Conservation (phyloP, 768 basidiomycete species). For the Termitomyces sp. region DNA sequence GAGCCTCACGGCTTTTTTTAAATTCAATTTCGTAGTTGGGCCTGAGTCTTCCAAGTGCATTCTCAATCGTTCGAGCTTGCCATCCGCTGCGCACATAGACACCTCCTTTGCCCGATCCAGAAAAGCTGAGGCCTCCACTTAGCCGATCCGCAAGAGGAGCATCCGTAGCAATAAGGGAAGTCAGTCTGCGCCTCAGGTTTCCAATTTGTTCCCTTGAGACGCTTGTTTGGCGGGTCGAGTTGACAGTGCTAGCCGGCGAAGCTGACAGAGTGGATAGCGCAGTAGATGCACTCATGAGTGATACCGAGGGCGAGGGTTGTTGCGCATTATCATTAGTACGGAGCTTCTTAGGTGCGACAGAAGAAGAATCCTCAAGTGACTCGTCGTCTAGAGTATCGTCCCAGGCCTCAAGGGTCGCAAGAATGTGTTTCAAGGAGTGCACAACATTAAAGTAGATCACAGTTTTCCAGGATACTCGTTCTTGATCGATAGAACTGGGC, state of each 20-base stretch:
- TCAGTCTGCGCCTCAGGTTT: constrained; percentile 52
- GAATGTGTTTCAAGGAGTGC: constrained; percentile 63
- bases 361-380: constrained; percentile 24
- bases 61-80: constrained; percentile 66
- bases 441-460: constrained; percentile 77
- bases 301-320: constrained; percentile 34
- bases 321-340: constrained; percentile 29
- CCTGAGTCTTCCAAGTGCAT: constrained; percentile 37
- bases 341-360: constrained; percentile 18
- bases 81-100: constrained; percentile 78
- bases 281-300: constrained; percentile 23
- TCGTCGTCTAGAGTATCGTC: constrained; percentile 56
- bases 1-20: constrained; percentile 25
- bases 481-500: constrained; percentile 61
- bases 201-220: constrained; percentile 37
- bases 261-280: constrained; percentile 13
- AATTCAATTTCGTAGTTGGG: constrained; percentile 23
- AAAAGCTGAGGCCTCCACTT: constrained; percentile 67
- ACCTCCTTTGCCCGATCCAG: constrained; percentile 70
- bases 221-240: constrained; percentile 20
- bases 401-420: constrained; percentile 55
- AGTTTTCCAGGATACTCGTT: constrained; percentile 67
- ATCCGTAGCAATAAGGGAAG: constrained; percentile 58
- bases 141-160: constrained; percentile 62
- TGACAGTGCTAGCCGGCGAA: constrained; percentile 19